These are phyloP conservation scores for Leptomonas pyrrhocoris DNA, from an alignment of 208 protist genomes.

Conservation along the genomic window DNA sequence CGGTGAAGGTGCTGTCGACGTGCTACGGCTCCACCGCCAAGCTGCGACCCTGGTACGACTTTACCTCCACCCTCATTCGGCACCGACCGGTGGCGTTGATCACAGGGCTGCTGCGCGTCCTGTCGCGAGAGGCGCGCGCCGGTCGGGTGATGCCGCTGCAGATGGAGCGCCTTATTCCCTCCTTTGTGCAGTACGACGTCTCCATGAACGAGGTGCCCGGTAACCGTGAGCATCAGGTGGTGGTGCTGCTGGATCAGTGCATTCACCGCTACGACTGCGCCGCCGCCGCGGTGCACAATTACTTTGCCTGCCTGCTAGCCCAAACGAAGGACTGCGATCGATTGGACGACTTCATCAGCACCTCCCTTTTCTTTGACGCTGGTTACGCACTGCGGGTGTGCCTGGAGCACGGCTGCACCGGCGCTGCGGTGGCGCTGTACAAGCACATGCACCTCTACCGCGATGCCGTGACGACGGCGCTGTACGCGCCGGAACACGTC, in stretches of 20 bases:
- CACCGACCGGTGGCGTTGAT: conserved; percentile 84
- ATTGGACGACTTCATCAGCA: conserved; percentile 81
- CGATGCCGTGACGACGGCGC: conserved; percentile 92
- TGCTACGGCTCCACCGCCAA: conserved; percentile 35
- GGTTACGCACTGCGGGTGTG: conserved; percentile 94
- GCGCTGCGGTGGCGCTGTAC: conserved; percentile 92
- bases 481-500: conserved; percentile 37
- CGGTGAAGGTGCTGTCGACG: conserved; percentile 51
- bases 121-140: conserved; percentile 43
- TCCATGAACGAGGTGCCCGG: conserved; percentile 54
- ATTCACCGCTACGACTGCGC: conserved; percentile 82
- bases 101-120: conserved; percentile 58
- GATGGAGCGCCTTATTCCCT: conserved; percentile 87
- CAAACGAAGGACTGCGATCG: conserved; percentile 62
- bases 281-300: conserved; percentile 94
- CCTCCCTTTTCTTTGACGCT: conserved; percentile 82
- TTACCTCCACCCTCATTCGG: conserved; percentile 87
- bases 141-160: conserved; percentile 66
- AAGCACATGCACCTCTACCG: conserved; percentile 91
- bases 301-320: conserved; percentile 92
- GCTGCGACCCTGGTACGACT: conserved; percentile 91
- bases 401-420: conserved; percentile 63
- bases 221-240: conserved; percentile 89
- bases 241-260: conserved; percentile 91
- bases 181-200: conserved; percentile 90